These are phyloP conservation scores for Auricularia sp. DNA, from an alignment of 768 basidiomycete genomes.

Conservation along the genomic window DNA sequence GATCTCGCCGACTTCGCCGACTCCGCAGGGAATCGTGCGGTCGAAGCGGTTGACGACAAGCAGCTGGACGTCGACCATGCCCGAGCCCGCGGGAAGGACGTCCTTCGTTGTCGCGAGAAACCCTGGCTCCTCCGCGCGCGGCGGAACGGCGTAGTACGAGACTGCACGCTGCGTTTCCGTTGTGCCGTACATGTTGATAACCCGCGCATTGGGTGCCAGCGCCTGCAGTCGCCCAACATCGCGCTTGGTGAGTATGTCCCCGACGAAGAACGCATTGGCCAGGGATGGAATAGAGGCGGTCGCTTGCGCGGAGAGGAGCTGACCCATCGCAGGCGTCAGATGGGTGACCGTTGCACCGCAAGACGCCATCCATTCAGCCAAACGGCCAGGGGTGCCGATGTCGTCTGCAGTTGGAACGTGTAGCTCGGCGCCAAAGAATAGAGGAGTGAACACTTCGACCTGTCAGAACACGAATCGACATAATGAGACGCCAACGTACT, in stretches of 20 bases:
- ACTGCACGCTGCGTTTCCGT: conserved; percentile 99
- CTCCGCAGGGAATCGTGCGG: conserved; percentile 73
- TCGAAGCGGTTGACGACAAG: conserved; percentile 90
- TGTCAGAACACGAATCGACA: conserved; percentile 2
- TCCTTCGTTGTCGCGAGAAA: conserved; percentile 94
- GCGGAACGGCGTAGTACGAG: conserved; percentile 89
- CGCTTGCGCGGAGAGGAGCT: conserved; percentile 85
- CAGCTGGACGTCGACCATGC: conserved; percentile 96
- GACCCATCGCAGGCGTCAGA: conserved; percentile 97
- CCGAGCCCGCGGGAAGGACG: conserved; percentile 93
- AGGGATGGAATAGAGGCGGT: conserved; percentile 77
- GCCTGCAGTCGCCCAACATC: conserved; percentile 92
- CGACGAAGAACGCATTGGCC: conserved; percentile 91
- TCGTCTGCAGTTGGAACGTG: conserved; percentile 96
- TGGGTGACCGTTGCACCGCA: conserved; percentile 91
- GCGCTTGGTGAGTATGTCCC: conserved; percentile 96
- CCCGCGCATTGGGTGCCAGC: conserved; percentile 82
- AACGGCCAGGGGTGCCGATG: conserved; percentile 90
- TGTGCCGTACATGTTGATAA: conserved; percentile 99
- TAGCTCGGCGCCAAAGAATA: conserved; percentile 92
- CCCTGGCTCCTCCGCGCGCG: conserved; percentile 70
- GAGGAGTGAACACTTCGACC: conserved; percentile 83
- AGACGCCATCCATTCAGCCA: conserved; percentile 98
- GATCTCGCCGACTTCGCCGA: conserved; percentile 97
- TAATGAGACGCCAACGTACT: conserved; percentile 48